A percentile compares a stretch with the other conserved stretches of the same genome.
Evolutionary conservation across 352 stramenopile genomes (phyloP).

Genomic region (Phytophthora kernoviae): DNA sequence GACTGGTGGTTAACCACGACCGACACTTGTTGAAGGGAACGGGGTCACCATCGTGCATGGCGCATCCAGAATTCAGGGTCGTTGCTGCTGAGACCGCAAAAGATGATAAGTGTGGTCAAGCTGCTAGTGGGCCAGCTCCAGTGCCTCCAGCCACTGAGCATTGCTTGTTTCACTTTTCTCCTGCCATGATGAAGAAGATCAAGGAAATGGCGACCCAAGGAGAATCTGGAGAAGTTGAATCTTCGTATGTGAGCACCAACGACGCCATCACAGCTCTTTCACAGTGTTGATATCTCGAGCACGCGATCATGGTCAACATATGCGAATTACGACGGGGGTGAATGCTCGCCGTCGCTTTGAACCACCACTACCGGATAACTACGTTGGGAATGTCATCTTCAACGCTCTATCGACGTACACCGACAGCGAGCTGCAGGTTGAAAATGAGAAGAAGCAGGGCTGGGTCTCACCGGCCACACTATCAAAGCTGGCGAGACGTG

Average conservation of each 20-base stretch:
- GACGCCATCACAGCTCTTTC: slow-evolving; percentile 62
- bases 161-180: slow-evolving; percentile 48
- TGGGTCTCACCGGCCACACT: slow-evolving; percentile 18
- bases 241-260: slow-evolving; percentile 55
- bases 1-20: slow-evolving; percentile 42
- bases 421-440: slow-evolving; percentile 27
- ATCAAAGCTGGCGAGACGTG: slow-evolving; percentile 33
- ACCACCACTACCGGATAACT: slow-evolving; percentile 47
- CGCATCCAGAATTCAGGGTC: slow-evolving; percentile 50
- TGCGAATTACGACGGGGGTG: slow-evolving; percentile 54
- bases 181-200: slow-evolving; percentile 39
- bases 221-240: not conserved
- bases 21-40: slow-evolving; percentile 37
- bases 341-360: slow-evolving; percentile 53
- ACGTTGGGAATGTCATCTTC: slow-evolving; percentile 62
- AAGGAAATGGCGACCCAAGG: slow-evolving; percentile 31
- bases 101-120: not conserved
- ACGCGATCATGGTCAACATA: slow-evolving; percentile 41
- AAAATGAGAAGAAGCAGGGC: not conserved
- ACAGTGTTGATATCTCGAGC: slow-evolving; percentile 52
- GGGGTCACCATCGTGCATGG: slow-evolving; percentile 19
- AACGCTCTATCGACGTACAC: slow-evolving; percentile 46
- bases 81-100: not conserved
- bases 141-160: slow-evolving; percentile 23
- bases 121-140: not conserved